Base-by-base conservation (phyloP, 2,329 filamentous ascomycete genomes). In the Aspergillus latus region DNA sequence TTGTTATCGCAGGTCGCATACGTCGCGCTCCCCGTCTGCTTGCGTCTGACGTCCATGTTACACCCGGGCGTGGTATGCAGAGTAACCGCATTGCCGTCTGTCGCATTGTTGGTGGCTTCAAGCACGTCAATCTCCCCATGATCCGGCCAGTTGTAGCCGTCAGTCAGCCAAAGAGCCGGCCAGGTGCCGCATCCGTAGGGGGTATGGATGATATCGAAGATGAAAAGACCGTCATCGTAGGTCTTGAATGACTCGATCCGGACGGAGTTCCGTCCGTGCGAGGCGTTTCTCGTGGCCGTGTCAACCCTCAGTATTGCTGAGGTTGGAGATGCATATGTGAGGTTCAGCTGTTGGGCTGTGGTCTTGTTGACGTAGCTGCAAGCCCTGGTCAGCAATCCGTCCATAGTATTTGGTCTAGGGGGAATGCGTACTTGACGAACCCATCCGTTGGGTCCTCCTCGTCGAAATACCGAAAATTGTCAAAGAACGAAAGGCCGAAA, bases 61-160 rank as follows among this genome's bases (percentile, higher is more conserved):
- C 75, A 78, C 64, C 83, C 86, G 9, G 71, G 71, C 0, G 72
- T 80, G 2, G 84, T 84, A 73, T 88, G 85, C 43, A 88, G 75
- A 3, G 83, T 83, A 72, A 87, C 79, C 60, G 80, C 76, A 66
- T 85, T 86, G 32, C 84, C 84, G 13, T 77, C 71, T 2, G 70
- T 73, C 39, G 74, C 84, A 48, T 77, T 69, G 69, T 87, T 86
- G 53, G 79, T 78, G 7, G 82, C 76, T 68, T 87, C 84, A 69
- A 87, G 78, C 26, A 87, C 66, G 66, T 87, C 84, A 58, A 87
- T 86, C 69, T 88, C 86, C 57, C 86, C 86, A 60, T 87, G 78
- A 4, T 68, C 63, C 3, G 87, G 86, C 86, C 86, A 87, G 72
- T 85, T 80, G 62, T 68, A 71, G 0, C 78, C 74, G 67, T 89